Evolutionary conservation across 768 basidiomycete species (phyloP).

Genomic region (Amanita pallidorosea): DNA sequence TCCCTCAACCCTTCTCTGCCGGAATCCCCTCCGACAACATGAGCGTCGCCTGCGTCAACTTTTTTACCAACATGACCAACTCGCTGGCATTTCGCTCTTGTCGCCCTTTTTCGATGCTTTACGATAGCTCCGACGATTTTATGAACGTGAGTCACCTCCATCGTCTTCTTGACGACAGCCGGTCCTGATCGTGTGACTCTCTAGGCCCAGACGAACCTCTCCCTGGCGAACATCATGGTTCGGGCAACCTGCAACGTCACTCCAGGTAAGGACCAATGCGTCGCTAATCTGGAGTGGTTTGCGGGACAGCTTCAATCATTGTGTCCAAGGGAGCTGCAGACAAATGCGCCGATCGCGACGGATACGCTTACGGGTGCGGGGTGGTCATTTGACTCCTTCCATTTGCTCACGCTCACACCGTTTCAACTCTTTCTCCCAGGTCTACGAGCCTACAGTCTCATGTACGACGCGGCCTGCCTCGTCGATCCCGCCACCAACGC

Average conservation of each 20-base stretch:
- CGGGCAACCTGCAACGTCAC: conserved; percentile 77
- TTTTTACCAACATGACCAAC: conserved; percentile 70
- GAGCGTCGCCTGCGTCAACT: conserved; percentile 49
- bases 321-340: conserved; percentile 47
- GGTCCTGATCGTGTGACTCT: neutral
- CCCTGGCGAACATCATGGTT: conserved; percentile 52
- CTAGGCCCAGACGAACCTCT: conserved; percentile 55
- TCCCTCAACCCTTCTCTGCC: conserved; percentile 67
- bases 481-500: conserved; percentile 43
- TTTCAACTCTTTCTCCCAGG: conserved; percentile 22
- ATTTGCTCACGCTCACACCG: neutral
- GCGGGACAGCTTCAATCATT: conserved; percentile 31
- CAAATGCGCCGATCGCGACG: conserved; percentile 39
- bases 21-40: conserved; percentile 58
- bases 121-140: conserved; percentile 43
- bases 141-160: conserved; percentile 31
- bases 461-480: conserved; percentile 53
- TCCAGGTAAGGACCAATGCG: conserved; percentile 36
- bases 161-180: neutral
- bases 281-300: conserved; percentile 60
- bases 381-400: neutral
- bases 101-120: conserved; percentile 62
- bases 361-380: conserved; percentile 48
- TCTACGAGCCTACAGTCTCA: conserved; percentile 49
- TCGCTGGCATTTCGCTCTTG: conserved; percentile 55